Base-by-base conservation (phyloP, 345 rosid genomes). In the Arabis hirsuta region DNA sequence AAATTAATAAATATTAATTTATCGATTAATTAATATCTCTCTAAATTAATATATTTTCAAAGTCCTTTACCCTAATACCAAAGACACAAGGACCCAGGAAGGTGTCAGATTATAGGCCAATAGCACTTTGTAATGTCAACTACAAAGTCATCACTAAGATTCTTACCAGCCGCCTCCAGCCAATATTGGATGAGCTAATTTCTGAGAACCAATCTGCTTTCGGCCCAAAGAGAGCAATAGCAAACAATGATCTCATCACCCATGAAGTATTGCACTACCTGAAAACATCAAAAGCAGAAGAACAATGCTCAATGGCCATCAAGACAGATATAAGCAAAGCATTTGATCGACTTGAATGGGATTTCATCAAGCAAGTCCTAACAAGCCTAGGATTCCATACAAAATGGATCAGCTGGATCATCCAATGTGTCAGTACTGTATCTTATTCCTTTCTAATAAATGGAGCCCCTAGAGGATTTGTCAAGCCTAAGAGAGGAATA, bases 401-500 rank as follows among this genome's bases (percentile, higher is more conserved):
- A 0, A 48, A 3, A 1, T 48, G 53, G 53, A 8, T 47, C 0
- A 0, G 0, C 2, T 47, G 26, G 24, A 2, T 47, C 0, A 47
- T 47, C 24, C 0, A 16, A 8, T 47, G 52, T 7, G 4, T 47
- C 0, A 5, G 1, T 1, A 2, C 26, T 7, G 57, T 53, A 0
- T 5, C 58, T 1, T 54, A 27, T 3, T 12, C 20, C 0, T 54
- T 5, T 6, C 38, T 27, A 0, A 7, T 12, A 0, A 54, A 54
- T 31, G 19, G 58, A 6, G 4, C 34, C 0, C 38, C 29, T 27
- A 27, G 27, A 12, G 38, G 19, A 0, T 0, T 0, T 0, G 9
- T 31, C 1, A 31, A 0, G 0, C 55, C 55, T 1, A 1, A 24
- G 0, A 0, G 32, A 0, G 32, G 32, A 0, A 1, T 51, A 0